Evolutionary conservation across 1,284 basidiomycete genomes (phyloP), one percentile per base, ranked within the genome.

Genomic region (Leccinum subspadiceum): DNA sequence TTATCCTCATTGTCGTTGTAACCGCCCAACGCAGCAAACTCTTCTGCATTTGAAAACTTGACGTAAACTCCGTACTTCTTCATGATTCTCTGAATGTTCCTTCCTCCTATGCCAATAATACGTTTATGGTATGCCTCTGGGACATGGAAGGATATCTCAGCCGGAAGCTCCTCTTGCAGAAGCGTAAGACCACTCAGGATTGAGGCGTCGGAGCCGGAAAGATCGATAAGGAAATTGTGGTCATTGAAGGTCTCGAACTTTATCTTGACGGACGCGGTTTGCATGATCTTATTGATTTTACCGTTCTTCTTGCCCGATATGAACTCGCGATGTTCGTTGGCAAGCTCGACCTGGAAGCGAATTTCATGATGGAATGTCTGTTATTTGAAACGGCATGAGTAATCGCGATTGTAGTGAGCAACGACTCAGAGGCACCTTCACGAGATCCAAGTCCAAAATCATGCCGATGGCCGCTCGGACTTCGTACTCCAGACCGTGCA

Each of bases 161-260:
- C 96, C 1, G 96, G 96, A 17, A 99, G 79, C 76, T 99, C 96
- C 74, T 98, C 96, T 76, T 98, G 94, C 29, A 99, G 79, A 63
- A 98, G 83, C 5, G 88, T 87, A 50, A 98, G 81, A 20, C 97
- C 95, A 70, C 94, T 90, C 22, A 99, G 77, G 24, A 95, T 91
- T 29, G 90, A 90, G 35, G 77, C 79, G 70, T 95, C 92, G 65
- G 85, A 90, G 24, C 93, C 92, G 17, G 92, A 84, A 66, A 95
- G 89, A 75, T 98, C 95, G 74, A 99, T 98, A 68, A 98, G 83
- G 79, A 99, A 99, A 76, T 99, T 99, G 79, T 97, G 92, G 74
- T 98, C 96, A 75, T 98, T 96, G 80, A 98, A 95, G 3, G 96
- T 97, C 81, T 99, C 96, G 69, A 98, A 99, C 78, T 98, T 98